Evolutionary conservation across 352 stramenopile genomes (phyloP), one percentile per base, ranked within the genome.

Genomic region (Pythium brachiatum): DNA sequence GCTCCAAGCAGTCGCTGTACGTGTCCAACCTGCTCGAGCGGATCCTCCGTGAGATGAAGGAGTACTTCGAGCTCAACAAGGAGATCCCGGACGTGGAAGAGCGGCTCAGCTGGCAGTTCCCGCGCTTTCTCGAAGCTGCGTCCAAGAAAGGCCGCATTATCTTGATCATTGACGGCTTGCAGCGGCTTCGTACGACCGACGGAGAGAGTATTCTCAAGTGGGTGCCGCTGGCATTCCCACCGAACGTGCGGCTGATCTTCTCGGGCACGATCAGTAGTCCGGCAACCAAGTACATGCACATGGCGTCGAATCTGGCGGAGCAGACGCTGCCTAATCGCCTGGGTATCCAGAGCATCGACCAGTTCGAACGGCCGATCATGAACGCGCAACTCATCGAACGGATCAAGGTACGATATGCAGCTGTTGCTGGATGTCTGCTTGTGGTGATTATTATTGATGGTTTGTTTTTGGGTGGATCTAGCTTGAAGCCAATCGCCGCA

Each of bases 121-220:
- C 92, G 15, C 81, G 88, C 2, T 95, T 97, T 31, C 69, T 98
- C 25, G 89, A 97, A 29, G 78, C 89, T 36, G 89, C 90, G 23
- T 83, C 84, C 29, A 95, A 95, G 74, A 97, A 97, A 72, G 90
- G 90, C 20, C 72, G 80, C 23, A 86, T 96, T 26, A 84, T 97
- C 54, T 75, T 98, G 39, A 88, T 97, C 25, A 92, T 98, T 43
- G 92, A 97, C 63, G 89, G 90, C 2, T 62, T 98, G 9, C 81
- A 97, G 53, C 72, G 90, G 8, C 70, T 97, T 7, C 80, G 85
- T 43, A 93, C 82, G 26, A 94, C 75, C 32, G 84, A 96, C 59
- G 89, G 90, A 27, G 90, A 97, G 52, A 91, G 76, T 57, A 95
- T 95, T 56, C 70, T 97, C 44, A 96, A 96, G 60, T 98, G 90